These are phyloP conservation scores for Tricharina praecox DNA, from an alignment of 495 filamentous ascomycete species.

Conservation along the genomic window DNA sequence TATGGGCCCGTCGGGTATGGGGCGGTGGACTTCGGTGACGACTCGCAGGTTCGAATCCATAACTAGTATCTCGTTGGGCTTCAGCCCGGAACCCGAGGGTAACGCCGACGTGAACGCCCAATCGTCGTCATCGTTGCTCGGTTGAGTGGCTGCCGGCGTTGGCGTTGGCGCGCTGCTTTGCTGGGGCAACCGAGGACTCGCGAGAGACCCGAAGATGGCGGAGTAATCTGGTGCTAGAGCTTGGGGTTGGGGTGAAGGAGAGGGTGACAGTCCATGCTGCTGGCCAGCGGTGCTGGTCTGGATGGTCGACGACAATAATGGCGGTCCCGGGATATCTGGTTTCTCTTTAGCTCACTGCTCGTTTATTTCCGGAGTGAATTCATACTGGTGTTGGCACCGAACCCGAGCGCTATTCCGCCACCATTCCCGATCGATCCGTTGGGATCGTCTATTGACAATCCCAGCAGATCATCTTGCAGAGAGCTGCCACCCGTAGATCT, in stretches of 20 bases:
- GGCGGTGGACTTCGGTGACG: slow-evolving; percentile 37
- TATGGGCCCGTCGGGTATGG: slow-evolving; percentile 35
- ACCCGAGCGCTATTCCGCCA: slow-evolving; percentile 75
- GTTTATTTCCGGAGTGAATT: not conserved
- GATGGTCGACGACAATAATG: slow-evolving; percentile 45
- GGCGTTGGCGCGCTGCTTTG: slow-evolving; percentile 31
- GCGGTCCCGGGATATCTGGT: slow-evolving; percentile 45
- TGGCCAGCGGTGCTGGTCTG: slow-evolving; percentile 38
- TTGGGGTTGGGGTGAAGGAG: slow-evolving; percentile 28
- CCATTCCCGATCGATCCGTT: slow-evolving; percentile 43
- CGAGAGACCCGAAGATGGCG: not conserved
- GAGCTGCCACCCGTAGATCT: slow-evolving; percentile 30
- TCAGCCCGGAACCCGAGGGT: slow-evolving; percentile 39
- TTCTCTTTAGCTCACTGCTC: not conserved
- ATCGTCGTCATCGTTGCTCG: slow-evolving; percentile 51
- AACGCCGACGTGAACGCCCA: slow-evolving; percentile 87
- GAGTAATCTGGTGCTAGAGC: not conserved
- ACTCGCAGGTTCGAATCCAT: slow-evolving; percentile 37
- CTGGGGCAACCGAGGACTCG: slow-evolving; percentile 25
- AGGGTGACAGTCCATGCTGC: slow-evolving; percentile 34
- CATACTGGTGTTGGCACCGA: slow-evolving; percentile 50
- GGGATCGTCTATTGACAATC: slow-evolving; percentile 45
- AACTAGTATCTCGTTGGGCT: slow-evolving; percentile 31
- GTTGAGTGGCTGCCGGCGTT: slow-evolving; percentile 28
- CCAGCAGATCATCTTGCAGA: slow-evolving; percentile 50